Conservation (phyloP, 2,329 filamentous ascomycete species). For the Verticillium klebahnii region DNA sequence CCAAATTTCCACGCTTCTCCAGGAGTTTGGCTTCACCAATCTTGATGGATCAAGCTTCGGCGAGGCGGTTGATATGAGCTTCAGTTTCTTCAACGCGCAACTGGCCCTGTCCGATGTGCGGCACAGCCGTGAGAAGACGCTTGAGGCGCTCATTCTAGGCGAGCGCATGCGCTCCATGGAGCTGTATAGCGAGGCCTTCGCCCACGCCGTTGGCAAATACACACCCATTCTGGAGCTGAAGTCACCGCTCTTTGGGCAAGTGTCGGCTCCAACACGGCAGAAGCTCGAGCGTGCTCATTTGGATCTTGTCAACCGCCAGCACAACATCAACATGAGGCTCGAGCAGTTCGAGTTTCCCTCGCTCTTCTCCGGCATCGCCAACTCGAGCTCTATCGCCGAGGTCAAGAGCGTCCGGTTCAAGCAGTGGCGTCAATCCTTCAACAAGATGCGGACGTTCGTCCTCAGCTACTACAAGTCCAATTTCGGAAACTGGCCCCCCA, state of each 20-base stretch:
- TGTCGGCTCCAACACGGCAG: constrained; percentile 68
- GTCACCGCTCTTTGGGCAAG: constrained; percentile 63
- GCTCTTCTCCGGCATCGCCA: constrained; percentile 82
- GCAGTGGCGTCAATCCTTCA: constrained; percentile 72
- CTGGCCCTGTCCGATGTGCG: constrained; percentile 74
- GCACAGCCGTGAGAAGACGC: constrained; percentile 77
- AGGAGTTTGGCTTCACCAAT: constrained; percentile 53
- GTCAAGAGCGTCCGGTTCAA: constrained; percentile 78
- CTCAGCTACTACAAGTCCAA: constrained; percentile 59
- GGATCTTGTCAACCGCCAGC: constrained; percentile 70
- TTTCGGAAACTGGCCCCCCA: constrained; percentile 78
- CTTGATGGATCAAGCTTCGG: constrained; percentile 56
- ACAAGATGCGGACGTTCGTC: constrained; percentile 68
- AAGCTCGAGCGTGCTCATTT: constrained; percentile 78
- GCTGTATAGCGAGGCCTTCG: constrained; percentile 87
- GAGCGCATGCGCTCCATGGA: constrained; percentile 78
- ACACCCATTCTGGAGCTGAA: constrained; percentile 64
- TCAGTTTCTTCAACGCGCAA: constrained; percentile 73
- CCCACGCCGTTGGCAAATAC: constrained; percentile 86
- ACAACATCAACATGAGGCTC: constrained; percentile 67
- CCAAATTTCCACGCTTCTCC: constrained; percentile 47
- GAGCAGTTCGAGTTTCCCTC: constrained; percentile 88
- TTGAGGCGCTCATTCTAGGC: constrained; percentile 84
- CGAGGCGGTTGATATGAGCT: constrained; percentile 57
- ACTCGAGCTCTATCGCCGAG: constrained; percentile 72